Evolutionary conservation across 2,329 filamentous ascomycete species (phyloP).

Genomic region (Coniochaeta sp.): DNA sequence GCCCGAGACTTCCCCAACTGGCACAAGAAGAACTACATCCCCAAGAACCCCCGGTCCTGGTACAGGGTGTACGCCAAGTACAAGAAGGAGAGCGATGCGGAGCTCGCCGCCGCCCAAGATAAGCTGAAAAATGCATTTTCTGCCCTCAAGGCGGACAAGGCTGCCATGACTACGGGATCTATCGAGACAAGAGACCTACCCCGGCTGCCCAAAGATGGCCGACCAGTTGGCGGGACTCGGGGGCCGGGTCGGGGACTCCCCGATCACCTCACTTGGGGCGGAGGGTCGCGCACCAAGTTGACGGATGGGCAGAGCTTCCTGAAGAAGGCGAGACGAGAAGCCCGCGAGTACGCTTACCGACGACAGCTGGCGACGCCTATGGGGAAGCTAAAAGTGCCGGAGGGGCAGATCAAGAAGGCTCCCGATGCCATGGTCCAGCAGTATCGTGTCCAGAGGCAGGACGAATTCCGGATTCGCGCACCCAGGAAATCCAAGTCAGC

Average conservation of each 20-base stretch:
- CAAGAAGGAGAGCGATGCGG: slow-evolving; percentile 47
- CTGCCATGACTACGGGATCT: slow-evolving; percentile 49
- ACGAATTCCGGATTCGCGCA: slow-evolving; percentile 23
- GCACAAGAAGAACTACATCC: slow-evolving; percentile 55
- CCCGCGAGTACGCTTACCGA: slow-evolving; percentile 42
- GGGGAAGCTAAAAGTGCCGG: slow-evolving; percentile 21
- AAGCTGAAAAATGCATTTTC: slow-evolving; percentile 50
- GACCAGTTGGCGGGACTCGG: slow-evolving; percentile 9
- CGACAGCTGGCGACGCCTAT: slow-evolving; percentile 35
- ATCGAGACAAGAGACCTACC: slow-evolving; percentile 36
- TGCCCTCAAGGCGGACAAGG: slow-evolving; percentile 49
- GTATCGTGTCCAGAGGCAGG: slow-evolving; percentile 33
- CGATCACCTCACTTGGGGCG: slow-evolving; percentile 33
- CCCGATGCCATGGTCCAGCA: slow-evolving; percentile 49
- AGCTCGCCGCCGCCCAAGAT: slow-evolving; percentile 50
- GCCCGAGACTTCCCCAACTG: slow-evolving; percentile 66
- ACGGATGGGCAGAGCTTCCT: slow-evolving; percentile 46
- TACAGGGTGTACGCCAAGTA: slow-evolving; percentile 70
- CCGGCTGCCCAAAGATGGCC: slow-evolving; percentile 27
- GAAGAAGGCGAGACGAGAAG: slow-evolving; percentile 48
- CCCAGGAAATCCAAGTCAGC: slow-evolving; percentile 10
- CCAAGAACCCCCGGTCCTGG: slow-evolving; percentile 65
- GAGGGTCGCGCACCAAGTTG: slow-evolving; percentile 44
- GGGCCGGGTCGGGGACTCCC: slow-evolving; percentile 16
- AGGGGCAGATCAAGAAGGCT: slow-evolving; percentile 37